Conservation (phyloP, 768 basidiomycete species). For the Naganishia vishniacii region DNA sequence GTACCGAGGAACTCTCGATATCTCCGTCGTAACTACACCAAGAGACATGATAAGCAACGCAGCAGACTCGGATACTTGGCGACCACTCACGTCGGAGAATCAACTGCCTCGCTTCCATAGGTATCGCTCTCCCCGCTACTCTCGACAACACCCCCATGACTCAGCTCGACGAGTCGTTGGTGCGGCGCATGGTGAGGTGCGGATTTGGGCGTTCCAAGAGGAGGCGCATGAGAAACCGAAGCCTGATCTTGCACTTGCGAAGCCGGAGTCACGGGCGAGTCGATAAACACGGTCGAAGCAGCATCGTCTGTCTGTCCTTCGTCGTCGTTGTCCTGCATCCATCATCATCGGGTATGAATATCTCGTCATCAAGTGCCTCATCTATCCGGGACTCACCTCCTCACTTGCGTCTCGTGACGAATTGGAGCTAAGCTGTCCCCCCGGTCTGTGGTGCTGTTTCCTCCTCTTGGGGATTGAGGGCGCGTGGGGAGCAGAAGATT, state of each 20-base stretch:
- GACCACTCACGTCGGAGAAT: constrained; percentile 41
- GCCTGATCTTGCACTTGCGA: background rate
- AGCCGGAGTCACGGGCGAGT: background rate
- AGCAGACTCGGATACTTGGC: background rate
- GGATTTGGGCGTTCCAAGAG: background rate
- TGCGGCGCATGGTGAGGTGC: background rate
- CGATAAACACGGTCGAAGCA: constrained; percentile 17
- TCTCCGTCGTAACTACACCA: constrained; percentile 47
- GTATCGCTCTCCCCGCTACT: constrained; percentile 27
- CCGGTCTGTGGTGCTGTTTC: constrained; percentile 10
- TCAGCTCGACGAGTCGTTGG: constrained; percentile 31
- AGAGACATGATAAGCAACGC: background rate
- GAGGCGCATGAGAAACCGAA: background rate
- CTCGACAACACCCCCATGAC: background rate
- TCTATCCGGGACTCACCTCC: constrained; percentile 40
- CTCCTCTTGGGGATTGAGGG: background rate
- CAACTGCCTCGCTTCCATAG: constrained; percentile 33
- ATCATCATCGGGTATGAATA: constrained; percentile 10
- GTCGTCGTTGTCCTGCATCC: too few relatives aligned
- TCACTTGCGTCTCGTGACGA: constrained; percentile 47
- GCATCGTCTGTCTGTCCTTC: constrained; percentile 25
- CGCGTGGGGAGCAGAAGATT: background rate
- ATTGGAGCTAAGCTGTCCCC: constrained; percentile 3
- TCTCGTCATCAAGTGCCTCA: background rate
- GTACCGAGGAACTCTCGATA: constrained; percentile 38